phyloP scores from a whole-genome alignment of 805 yeast genomes.

The Ascoidea asiatica region DNA sequence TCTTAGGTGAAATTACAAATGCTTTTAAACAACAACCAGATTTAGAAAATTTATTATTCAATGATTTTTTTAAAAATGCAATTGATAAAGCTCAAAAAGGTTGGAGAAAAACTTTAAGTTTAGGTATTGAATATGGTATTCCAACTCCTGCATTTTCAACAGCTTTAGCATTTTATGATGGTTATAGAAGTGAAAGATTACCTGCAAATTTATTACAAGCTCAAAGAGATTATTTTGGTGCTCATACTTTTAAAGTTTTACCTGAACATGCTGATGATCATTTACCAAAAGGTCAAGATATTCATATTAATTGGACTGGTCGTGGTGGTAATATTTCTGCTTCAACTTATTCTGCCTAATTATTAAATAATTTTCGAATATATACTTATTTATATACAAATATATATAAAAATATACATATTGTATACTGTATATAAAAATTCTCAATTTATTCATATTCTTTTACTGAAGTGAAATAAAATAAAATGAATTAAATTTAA shows the following conservation, averaged over 20 bases:
- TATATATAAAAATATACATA: no score
- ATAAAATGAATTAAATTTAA: no score
- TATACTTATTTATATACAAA: background rate
- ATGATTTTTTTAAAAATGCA: conserved; percentile 88
- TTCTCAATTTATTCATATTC: no score
- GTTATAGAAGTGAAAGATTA: conserved; percentile 88
- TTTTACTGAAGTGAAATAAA: no score
- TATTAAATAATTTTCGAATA: no score
- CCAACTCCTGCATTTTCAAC: conserved; percentile 98
- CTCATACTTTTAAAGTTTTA: conserved; percentile 94
- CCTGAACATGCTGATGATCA: conserved; percentile 70
- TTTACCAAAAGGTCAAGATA: conserved; percentile 68
- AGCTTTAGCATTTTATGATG: conserved; percentile 95
- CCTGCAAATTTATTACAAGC: conserved; percentile 99
- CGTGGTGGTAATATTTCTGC: conserved; percentile 97
- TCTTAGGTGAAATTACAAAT: conserved; percentile 91
- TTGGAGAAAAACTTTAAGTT: conserved; percentile 82
- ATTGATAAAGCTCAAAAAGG: conserved; percentile 87
- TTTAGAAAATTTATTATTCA: conserved; percentile 88
- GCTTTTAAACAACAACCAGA: conserved; percentile 93
- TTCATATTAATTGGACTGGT: conserved; percentile 99
- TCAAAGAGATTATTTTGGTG: conserved; percentile 99
- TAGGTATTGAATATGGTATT: conserved; percentile 75
- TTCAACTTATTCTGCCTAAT: conserved; percentile 81
- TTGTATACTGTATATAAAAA: no score